These are phyloP conservation scores for Xylaria sp. DNA, from an alignment of 2,329 filamentous ascomycete genomes.

Conservation along the genomic window DNA sequence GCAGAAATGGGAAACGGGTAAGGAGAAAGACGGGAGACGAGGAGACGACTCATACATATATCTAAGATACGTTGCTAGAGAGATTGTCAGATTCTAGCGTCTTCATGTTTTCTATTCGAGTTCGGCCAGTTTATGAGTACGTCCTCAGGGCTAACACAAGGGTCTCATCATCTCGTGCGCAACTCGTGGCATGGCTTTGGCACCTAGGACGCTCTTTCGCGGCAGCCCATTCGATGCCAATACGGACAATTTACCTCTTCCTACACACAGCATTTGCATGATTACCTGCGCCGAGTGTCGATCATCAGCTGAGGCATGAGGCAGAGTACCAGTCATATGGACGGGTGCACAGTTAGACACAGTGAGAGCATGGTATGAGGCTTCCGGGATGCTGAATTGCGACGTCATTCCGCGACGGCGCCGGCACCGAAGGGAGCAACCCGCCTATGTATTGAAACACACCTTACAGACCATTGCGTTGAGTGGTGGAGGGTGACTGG, in stretches of 20 bases:
- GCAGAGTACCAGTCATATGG: constrained; percentile 9
- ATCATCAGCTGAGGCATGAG: constrained; percentile 22
- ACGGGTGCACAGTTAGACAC: constrained; percentile 18
- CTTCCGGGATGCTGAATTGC: background rate
- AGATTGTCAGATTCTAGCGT: background rate
- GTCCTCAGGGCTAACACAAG: background rate
- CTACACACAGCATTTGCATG: background rate
- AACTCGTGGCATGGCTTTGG: background rate
- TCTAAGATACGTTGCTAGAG: background rate
- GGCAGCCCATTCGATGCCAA: constrained; percentile 7
- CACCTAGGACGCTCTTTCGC: constrained; percentile 11
- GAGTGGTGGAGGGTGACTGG: background rate
- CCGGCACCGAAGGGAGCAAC: constrained; percentile 4
- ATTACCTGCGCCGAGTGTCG: constrained; percentile 8
- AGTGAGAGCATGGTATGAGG: constrained; percentile 12
- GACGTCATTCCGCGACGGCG: constrained; percentile 31
- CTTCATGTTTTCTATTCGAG: background rate
- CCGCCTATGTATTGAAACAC: constrained; percentile 1
- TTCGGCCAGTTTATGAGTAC: background rate
- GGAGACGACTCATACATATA: constrained; percentile 16
- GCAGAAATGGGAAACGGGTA: background rate
- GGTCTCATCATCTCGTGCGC: background rate
- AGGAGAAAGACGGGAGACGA: background rate
- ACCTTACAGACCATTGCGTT: constrained; percentile 8
- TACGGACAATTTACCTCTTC: background rate